Base-by-base conservation (phyloP, 371 early-diverging fungal genomes). In the Mortierella sp. region DNA sequence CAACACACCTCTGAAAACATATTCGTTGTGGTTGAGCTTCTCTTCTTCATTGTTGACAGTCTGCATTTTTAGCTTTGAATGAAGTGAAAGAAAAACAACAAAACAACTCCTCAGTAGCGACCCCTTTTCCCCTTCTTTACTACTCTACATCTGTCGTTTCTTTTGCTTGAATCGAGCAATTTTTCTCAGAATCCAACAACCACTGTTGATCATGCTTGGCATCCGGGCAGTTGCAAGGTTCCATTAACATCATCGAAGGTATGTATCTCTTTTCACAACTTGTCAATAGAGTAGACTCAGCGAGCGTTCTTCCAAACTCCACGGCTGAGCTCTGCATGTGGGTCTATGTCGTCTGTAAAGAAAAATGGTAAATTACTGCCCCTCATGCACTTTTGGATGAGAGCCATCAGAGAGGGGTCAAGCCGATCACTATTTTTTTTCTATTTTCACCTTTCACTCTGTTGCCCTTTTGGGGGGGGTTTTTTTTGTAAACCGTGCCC, bases 401-500 rank as follows among this genome's bases (percentile, higher is more conserved):
- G 68, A 68, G 68, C 68, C 8, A 10, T 38, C 1, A 0, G 21
- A 63, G 38, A 34, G 6, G 8, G 14, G 21, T 11, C 44, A 38
- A 68, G 42, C 68, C 68, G 42, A 68, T 68, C 68, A 68, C 11
- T 24, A 24, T 42, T 42, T 68, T 42, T 38, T 38, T 63, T 8
- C 13, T 8, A 31, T 19, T 63, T 31, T 7, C 26, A 28, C n/a
- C 28, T 38, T 38, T 38, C 28, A 1, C 26, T 28, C 60, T 6
- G 4, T 60, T 28, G 38, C 38, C 65, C n/a, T 55, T 55, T n/a
- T 55, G 55, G n/a, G 6, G n/a, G n/a, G 6, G n/a, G n/a, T 38
- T 68, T 68, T 42, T 19, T 63, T 63, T 68, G 68, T 34, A 21
- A 8, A 24, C 68, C 42, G 42, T 68, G 44, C 68, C 68, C 68